Conservation (phyloP, 106 monocot genomes). For the Narthecium ossifragum region DNA sequence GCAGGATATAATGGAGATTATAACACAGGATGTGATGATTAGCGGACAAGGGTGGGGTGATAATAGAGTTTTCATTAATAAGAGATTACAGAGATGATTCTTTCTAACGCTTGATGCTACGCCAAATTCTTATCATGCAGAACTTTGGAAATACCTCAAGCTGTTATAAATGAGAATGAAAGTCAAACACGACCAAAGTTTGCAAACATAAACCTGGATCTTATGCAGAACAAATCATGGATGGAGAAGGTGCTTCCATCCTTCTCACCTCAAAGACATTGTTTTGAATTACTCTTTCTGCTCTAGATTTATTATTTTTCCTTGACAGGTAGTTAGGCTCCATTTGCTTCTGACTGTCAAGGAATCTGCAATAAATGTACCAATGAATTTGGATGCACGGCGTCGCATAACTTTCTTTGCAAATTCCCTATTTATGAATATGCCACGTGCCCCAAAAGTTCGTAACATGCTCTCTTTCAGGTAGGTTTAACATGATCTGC, state of each 20-base stretch:
- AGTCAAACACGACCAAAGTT: constrained; percentile 29
- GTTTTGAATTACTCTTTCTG: neutral
- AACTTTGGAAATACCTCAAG: too few species aligned
- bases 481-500: too few species aligned
- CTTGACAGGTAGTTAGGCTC: constrained; percentile 66
- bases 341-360: constrained; percentile 75
- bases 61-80: neutral
- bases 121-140: too few species aligned
- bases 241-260: constrained; percentile 64
- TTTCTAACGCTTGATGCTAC: too few species aligned
- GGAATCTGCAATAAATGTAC: constrained; percentile 94
- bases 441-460: constrained; percentile 86
- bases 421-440: constrained; percentile 90
- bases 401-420: constrained; percentile 90
- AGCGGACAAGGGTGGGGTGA: constrained; percentile 39
- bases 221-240: constrained; percentile 45
- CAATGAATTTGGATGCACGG: constrained; percentile 85
- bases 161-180: constrained; percentile 11
- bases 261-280: neutral
- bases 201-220: constrained; percentile 54
- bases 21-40: constrained; percentile 79
- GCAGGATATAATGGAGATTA: constrained; percentile 95
- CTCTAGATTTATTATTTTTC: neutral
- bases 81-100: constrained; percentile 22
- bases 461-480: constrained; percentile 88